Evolutionary conservation across 352 stramenopile species (phyloP), one percentile per base, ranked within the genome.

Genomic region (Pythium myriotylum): DNA sequence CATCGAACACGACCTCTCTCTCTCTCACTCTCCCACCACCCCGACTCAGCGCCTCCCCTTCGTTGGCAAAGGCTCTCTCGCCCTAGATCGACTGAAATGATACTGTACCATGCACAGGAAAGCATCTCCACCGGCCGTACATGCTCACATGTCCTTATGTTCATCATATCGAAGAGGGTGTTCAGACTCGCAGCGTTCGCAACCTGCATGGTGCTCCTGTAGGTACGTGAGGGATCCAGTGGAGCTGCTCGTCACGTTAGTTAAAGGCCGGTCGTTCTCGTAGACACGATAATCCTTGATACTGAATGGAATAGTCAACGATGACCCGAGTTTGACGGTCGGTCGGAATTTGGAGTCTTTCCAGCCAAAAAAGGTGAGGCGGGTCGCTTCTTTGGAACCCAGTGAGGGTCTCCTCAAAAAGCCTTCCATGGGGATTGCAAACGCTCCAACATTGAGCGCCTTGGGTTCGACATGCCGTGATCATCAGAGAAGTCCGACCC

Each of bases 201-300:
- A 10, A 14, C 10, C 16, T 27, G 10, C 16, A 50, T 26, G 9
- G n/a, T 4, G 8, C 7, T 12, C 33, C 24, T 20, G 51, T 58
- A 58, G 29, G 51, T 57, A 57, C 19, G 2, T 13, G 22, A 39
- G 23, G 37, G 51, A 58, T 58, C 37, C 23, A 27, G 22, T 4
- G 20, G 16, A 19, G 12, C 2, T 20, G 37, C 45, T 58, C 51
- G 51, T 58, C 51, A 55, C 10, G 10, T 10, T 10, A 35, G 29
- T 35, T 10, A 10, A 10, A 43, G 37, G 37, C 17, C n/a, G 37
- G 37, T 43, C 37, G 37, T 16, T 20, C 13, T 20, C 4, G 37
- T 43, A 19, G 37, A 43, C 7, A 4, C n/a, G 5, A 16, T n/a
- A 43, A n/a, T 17, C 17, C n/a, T 6, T 4, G 13, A 43, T 19